Percentiles rank a stretch among this genome's conserved stretches.
Conservation (phyloP, 1,284 basidiomycete species). For the Ganoderma leucocontextum region DNA sequence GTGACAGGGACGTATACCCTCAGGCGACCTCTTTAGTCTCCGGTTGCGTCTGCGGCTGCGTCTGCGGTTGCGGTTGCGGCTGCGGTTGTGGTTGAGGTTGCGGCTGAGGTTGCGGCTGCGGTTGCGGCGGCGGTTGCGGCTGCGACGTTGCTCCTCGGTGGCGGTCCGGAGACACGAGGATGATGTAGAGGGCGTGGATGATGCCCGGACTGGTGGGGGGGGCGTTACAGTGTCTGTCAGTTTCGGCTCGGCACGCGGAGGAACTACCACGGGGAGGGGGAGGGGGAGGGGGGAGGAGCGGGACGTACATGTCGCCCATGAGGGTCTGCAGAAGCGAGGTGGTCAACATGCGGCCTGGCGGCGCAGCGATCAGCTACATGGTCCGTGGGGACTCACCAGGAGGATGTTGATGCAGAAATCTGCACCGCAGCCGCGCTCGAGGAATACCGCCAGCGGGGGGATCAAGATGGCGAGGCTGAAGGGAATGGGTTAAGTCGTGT, state of each 20-base stretch:
- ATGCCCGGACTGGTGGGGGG: background rate
- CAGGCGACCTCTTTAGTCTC: no score
- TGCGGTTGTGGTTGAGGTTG: no score
- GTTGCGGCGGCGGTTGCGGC: no score
- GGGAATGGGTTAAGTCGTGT: background rate
- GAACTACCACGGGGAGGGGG: no score
- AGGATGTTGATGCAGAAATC: background rate
- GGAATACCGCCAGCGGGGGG: background rate
- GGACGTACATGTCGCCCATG: background rate
- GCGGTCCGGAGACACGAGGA: background rate
- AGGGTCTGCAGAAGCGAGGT: background rate
- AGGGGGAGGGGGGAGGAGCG: background rate
- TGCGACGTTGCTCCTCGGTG: no score
- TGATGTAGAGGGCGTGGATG: conserved; percentile 2
- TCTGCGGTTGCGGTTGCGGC: no score
- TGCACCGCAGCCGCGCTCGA: background rate
- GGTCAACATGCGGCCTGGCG: background rate
- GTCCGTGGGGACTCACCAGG: background rate
- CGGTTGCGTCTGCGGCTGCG: no score
- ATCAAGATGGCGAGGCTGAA: background rate
- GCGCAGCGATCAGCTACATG: background rate
- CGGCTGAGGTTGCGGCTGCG: no score
- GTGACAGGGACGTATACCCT: no score
- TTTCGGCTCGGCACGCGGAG: no score
- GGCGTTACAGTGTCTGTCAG: no score